phyloP scores from a whole-genome alignment of 768 basidiomycete genomes.

The Phlegmacium glaucopus region DNA sequence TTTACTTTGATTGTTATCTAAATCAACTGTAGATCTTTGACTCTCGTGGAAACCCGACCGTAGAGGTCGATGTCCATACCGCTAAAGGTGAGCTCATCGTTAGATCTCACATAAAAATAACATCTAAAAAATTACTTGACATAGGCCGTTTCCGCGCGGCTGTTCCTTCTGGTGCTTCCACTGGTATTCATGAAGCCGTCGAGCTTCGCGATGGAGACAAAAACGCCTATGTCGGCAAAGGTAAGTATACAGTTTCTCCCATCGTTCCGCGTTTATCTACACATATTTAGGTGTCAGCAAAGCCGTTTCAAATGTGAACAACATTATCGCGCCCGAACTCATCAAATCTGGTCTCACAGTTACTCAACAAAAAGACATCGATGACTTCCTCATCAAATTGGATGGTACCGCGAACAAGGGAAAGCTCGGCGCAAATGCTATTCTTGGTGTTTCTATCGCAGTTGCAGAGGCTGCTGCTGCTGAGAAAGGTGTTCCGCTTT shows the following conservation, averaged over 20 bases:
- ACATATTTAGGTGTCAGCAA: constrained; percentile 74
- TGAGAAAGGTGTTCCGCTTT: constrained; percentile 93
- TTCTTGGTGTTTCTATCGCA: constrained; percentile 97
- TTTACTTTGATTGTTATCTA: constrained; percentile 3
- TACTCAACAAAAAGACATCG: constrained; percentile 91
- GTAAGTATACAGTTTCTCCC: constrained; percentile 33
- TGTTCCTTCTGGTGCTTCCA: constrained; percentile 98
- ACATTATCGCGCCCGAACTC: constrained; percentile 82
- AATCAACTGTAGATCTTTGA: constrained; percentile 81
- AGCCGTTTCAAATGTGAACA: constrained; percentile 94
- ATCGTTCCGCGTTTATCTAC: constrained; percentile 5
- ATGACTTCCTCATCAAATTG: constrained; percentile 96
- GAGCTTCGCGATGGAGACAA: constrained; percentile 99
- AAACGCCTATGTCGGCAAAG: constrained; percentile 91
- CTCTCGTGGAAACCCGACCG: constrained; percentile 97
- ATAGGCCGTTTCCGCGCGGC: constrained; percentile 89
- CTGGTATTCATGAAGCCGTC: constrained; percentile 96
- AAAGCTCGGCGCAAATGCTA: constrained; percentile 98
- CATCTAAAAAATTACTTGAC: constrained; percentile 3
- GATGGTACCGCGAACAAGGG: constrained; percentile 99
- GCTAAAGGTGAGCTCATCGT: constrained; percentile 59
- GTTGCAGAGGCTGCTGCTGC: constrained; percentile 90
- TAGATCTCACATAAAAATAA: constrained; percentile 2
- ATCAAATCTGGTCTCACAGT: constrained; percentile 82
- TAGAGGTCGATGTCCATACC: constrained; percentile 90